phyloP scores from a whole-genome alignment of 2,329 filamentous ascomycete species.

The Penicillium sp. region DNA sequence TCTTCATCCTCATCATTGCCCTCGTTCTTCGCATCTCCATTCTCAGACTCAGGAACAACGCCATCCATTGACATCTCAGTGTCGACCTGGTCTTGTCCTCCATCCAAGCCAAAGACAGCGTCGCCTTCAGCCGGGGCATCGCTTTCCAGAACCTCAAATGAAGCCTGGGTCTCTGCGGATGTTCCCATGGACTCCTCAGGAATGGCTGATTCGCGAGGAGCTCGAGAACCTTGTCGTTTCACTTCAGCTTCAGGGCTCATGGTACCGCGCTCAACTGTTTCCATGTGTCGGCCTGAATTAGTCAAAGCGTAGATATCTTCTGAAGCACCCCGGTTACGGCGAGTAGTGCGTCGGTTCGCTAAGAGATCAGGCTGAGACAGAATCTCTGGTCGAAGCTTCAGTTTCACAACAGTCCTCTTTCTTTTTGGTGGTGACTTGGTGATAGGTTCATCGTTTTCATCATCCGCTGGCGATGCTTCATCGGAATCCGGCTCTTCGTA shows the following conservation, averaged over 20 bases:
- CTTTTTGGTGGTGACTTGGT: constrained; percentile 8
- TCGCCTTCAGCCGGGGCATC: constrained; percentile 37
- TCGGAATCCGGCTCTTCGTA: constrained; percentile 54
- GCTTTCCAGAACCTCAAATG: constrained; percentile 46
- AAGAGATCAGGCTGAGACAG: constrained; percentile 29
- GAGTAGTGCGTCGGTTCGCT: constrained; percentile 55
- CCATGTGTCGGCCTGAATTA: constrained; percentile 59
- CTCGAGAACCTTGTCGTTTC: constrained; percentile 27
- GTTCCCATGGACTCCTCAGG: constrained; percentile 51
- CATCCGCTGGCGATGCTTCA: constrained; percentile 29
- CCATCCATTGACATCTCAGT: constrained; percentile 38
- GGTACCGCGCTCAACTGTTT: constrained; percentile 56
- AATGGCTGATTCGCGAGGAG: constrained; percentile 45
- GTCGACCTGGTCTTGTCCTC: constrained; percentile 28
- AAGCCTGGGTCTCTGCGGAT: constrained; percentile 37
- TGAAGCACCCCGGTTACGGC: constrained; percentile 58
- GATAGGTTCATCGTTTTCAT: constrained; percentile 5
- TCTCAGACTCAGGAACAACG: constrained; percentile 44
- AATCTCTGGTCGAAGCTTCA: constrained; percentile 30
- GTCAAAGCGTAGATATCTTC: constrained; percentile 59
- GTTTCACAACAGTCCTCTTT: constrained; percentile 30
- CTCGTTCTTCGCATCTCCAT: constrained; percentile 36
- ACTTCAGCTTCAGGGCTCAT: constrained; percentile 49
- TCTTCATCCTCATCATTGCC: constrained; percentile 43
- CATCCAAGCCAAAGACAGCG: constrained; percentile 23